Percentiles rank a stretch among this genome's conserved stretches.
Conservation (phyloP, 805 yeast species). For the Candida ponderosae region DNA sequence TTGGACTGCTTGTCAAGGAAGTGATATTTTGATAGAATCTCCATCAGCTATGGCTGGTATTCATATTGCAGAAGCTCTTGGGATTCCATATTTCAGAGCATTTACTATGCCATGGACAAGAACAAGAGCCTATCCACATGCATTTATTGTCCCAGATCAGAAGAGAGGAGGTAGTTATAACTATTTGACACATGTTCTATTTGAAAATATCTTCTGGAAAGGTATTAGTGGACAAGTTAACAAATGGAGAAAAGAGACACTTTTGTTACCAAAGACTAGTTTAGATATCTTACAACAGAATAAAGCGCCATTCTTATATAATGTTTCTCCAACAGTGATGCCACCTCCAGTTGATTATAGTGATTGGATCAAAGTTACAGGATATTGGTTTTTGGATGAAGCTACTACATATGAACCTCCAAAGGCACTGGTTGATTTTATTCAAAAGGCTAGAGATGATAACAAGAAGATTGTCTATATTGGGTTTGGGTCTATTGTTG, state of each 20-base stretch:
- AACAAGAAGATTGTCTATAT: constrained; percentile 75
- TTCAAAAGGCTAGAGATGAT: constrained; percentile 49
- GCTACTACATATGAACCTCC: constrained; percentile 54
- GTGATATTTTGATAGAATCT: constrained; percentile 86
- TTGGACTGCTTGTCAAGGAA: constrained; percentile 79
- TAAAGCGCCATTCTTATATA: constrained; percentile 82
- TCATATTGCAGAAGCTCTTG: constrained; percentile 88
- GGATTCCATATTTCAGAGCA: constrained; percentile 87
- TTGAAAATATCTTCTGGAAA: constrained; percentile 90
- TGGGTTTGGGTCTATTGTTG: constrained; percentile 95
- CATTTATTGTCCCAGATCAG: constrained; percentile 90
- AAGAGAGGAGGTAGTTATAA: constrained; percentile 90
- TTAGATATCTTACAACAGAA: constrained; percentile 65
- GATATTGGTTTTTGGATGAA: constrained; percentile 90
- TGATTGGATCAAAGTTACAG: constrained; percentile 94
- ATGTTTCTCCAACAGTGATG: constrained; percentile 78
- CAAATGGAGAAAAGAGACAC: constrained; percentile 69
- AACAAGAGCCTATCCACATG: constrained; percentile 94
- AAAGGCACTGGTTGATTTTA: constrained; percentile 45
- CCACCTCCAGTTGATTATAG: constrained; percentile 92
- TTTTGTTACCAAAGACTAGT: constrained; percentile 61
- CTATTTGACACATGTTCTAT: constrained; percentile 85
- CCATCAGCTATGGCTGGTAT: constrained; percentile 95
- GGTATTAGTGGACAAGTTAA: constrained; percentile 85
- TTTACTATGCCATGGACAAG: constrained; percentile 99